Conservation (phyloP, 164 flowering plant genomes). For the Vitis amurensis region DNA sequence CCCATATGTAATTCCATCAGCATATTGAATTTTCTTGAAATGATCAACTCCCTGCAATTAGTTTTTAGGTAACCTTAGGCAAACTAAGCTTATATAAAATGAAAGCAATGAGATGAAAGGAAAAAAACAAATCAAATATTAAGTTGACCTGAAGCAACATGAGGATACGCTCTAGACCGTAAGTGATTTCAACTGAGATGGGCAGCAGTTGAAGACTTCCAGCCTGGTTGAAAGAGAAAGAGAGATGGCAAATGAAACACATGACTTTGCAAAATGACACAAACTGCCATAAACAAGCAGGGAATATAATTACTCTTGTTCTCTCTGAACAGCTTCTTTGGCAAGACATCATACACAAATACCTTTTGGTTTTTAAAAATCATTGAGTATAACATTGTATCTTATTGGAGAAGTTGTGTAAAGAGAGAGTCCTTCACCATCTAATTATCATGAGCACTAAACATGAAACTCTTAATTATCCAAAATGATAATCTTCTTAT, state of each 20-base stretch:
- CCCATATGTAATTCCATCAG: slow-evolving; percentile 93
- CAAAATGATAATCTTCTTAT: slow-evolving; percentile 4
- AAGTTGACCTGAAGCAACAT: slow-evolving; percentile 90
- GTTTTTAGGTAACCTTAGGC: slow-evolving; percentile 9
- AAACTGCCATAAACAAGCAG: neutral
- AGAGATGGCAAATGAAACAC: slow-evolving; percentile 1
- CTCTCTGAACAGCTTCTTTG: no score
- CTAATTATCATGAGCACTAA: neutral
- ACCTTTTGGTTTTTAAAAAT: no score
- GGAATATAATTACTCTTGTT: neutral
- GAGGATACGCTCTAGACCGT: slow-evolving; percentile 96
- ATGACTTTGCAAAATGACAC: neutral
- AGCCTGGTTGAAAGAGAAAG: slow-evolving; percentile 47
- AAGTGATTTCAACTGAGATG: slow-evolving; percentile 96
- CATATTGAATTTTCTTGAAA: slow-evolving; percentile 90
- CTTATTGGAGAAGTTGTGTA: no score
- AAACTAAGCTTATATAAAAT: slow-evolving; percentile 1
- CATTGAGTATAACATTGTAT: no score
- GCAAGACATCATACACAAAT: no score
- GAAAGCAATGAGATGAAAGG: slow-evolving; percentile 2
- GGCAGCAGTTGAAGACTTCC: slow-evolving; percentile 89
- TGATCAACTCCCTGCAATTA: slow-evolving; percentile 89
- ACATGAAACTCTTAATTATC: neutral
- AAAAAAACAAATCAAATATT: slow-evolving; percentile 1
- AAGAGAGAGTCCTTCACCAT: neutral